phyloP scores from a whole-genome alignment of 139 green algal genomes.

The Closterium sp. region DNA sequence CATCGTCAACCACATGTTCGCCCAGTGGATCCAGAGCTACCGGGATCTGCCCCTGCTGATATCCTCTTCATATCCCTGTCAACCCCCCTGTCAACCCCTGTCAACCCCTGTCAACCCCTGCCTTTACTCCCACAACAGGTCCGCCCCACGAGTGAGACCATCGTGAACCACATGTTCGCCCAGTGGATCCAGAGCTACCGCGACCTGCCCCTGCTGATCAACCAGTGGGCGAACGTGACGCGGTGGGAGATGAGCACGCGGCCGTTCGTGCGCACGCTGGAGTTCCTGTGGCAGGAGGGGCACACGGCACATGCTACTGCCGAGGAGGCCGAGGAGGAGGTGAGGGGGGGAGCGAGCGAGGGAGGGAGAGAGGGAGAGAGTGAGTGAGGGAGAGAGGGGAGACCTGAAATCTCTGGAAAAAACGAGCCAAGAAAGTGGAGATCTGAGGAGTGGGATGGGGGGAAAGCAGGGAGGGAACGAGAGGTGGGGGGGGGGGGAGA shows the following conservation, averaged over 20 bases:
- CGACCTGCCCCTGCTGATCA: slow-evolving; percentile 94
- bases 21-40: slow-evolving; percentile 86
- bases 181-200: slow-evolving; percentile 88
- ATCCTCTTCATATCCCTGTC: slow-evolving; percentile 72
- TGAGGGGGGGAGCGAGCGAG: not conserved
- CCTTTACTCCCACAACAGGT: no score
- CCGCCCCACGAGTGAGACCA: slow-evolving; percentile 94
- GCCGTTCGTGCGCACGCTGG: slow-evolving; percentile 95
- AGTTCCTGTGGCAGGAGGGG: slow-evolving; percentile 99
- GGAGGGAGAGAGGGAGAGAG: no score
- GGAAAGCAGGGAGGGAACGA: not conserved
- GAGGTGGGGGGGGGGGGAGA: no score
- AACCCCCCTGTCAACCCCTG: no score
- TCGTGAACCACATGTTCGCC: slow-evolving; percentile 98
- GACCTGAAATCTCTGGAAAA: no score
- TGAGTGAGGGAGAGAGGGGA: no score
- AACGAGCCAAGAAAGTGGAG: no score
- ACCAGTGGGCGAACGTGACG: slow-evolving; percentile 98
- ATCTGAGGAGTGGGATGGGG: slow-evolving; percentile 70
- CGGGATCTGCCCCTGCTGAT: slow-evolving; percentile 93
- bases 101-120: no score
- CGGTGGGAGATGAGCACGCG: slow-evolving; percentile 98
- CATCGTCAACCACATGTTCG: slow-evolving; percentile 99
- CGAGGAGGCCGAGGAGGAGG: slow-evolving; percentile 86
- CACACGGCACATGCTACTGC: slow-evolving; percentile 95